Base-by-base conservation (phyloP, 192 early-diverging fungal species). In the Coemansia sp. region DNA sequence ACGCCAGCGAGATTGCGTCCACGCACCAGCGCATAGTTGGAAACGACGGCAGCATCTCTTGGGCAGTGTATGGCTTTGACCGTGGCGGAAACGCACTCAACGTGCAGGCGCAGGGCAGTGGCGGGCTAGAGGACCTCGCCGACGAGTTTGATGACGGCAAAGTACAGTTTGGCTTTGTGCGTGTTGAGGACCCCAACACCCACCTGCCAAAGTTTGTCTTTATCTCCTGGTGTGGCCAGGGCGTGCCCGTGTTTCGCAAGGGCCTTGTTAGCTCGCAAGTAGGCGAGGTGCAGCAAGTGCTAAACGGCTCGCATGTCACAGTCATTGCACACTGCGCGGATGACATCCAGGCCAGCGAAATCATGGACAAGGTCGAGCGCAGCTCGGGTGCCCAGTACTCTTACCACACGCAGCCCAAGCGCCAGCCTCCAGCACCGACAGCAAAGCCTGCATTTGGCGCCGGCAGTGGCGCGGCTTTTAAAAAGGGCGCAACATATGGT, bases 201-300 rank as follows among this genome's bases (percentile, higher is more conserved):
- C 82, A 85, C 36, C 83, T 98, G 18, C 84, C 88, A 57, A 98
- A 97, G 80, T 91, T 91, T 77, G 92, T 95, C 38, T 88, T 98
- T 59, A 92, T 98, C 64, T 92, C 87, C 16, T 98, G 94, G 94
- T 97, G 95, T 75, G 96, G 96, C 10, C 91, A 91, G 45, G 95
- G 95, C 37, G 96, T 98, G 18, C 94, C 94, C 16, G 94, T 94
- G 61, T 76, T 87, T 45, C 88, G 89, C 72, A 98, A 98, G 84
- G 95, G 91, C 26, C 82, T 94, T 53, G 95, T 95, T 64, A 88
- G 88, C 66, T 80, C 86, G 33, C 93, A 95, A 58, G 75, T 95
- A 23, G 86, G 89, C 56, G 91, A 97, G 69, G 92, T 94, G 26
- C 84, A 86, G 88, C 83, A 73, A 65, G 60, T 56, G 20, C 39